A percentile compares a stretch with the other conserved stretches of the same genome.
These are phyloP conservation scores for Dactylellina haptotyla DNA, from an alignment of 2,329 filamentous ascomycete species.

Conservation along the genomic window DNA sequence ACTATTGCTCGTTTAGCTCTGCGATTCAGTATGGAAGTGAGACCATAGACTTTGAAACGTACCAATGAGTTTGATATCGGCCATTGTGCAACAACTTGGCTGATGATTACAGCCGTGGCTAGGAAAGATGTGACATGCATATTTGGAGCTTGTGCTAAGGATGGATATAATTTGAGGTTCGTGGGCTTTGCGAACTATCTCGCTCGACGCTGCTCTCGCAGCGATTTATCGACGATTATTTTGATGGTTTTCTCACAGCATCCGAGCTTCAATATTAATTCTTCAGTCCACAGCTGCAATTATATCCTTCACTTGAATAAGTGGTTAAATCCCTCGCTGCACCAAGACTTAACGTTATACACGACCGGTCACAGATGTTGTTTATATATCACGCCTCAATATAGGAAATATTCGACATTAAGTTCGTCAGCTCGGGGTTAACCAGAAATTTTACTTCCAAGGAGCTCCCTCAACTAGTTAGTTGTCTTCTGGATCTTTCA, in stretches of 20 bases:
- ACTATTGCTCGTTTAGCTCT: not conserved
- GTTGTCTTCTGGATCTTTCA: too few species aligned
- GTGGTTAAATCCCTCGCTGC: conserved; percentile 8
- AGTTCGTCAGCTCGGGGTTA: too few species aligned
- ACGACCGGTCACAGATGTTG: not conserved
- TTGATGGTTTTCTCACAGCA: too few species aligned
- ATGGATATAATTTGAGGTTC: too few species aligned
- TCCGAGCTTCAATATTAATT: too few species aligned
- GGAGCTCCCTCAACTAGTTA: too few species aligned
- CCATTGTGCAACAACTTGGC: conserved; percentile 18
- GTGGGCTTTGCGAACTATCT: too few species aligned
- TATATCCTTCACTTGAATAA: not conserved
- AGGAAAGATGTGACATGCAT: not conserved
- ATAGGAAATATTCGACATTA: not conserved
- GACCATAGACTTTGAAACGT: not conserved
- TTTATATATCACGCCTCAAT: not conserved
- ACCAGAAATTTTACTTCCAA: too few species aligned
- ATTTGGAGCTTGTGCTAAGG: too few species aligned
- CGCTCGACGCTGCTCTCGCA: too few species aligned
- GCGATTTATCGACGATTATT: too few species aligned
- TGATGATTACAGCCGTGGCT: not conserved
- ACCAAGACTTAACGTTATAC: conserved; percentile 23
- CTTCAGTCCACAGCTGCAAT: too few species aligned
- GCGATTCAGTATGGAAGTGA: not conserved
- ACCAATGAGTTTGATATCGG: conserved; percentile 9